Base-by-base conservation (phyloP, 2,329 filamentous ascomycete genomes). In the Aureobasidium leucospermi region DNA sequence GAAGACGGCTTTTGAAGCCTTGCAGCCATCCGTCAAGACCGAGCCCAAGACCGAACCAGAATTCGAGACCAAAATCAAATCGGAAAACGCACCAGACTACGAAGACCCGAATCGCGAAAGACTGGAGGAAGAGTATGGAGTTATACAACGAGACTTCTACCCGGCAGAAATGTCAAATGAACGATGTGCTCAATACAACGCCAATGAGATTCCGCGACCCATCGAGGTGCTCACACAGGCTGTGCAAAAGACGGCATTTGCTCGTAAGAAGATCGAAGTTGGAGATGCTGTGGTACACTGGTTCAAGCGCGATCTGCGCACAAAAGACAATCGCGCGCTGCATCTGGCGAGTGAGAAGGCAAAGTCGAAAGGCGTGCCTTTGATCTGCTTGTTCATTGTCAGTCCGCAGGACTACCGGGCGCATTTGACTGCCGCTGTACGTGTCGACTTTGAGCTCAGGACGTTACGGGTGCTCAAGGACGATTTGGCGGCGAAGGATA, bases 351-450 rank as follows among this genome's bases (percentile, higher is more conserved):
- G 82, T 59, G 75, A 84, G 60, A 79, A 80, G 51, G 89, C 90
- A 1, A 85, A 83, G 60, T 79, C 84, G 39, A 79, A 83, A n/a
- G 81, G 81, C 0, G 79, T 92, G 0, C 87, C 90, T 1, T 74
- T 96, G 39, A 82, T 96, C 39, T 83, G 84, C 59, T 72, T 96
- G 48, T 96, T 91, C 70, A 80, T 96, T 31, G 73, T 94, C 56
- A 93, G 88, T 57, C 90, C 90, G 0, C 82, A 96, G 71, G 91
- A 96, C 72, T 88, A 88, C 67, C 85, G 90, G 63, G 92, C 91
- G 1, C 92, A 96, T 72, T 70, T 89, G 29, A 87, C 84, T 1
- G 82, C 87, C 9, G 82, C 89, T 0, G 83, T 85, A 0, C 81
- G 90, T 7, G 85, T 96, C 4, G 90, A 96, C 69, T 91, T 96